phyloP scores from a whole-genome alignment of 148 eudicot genomes.

The Diospyros lotus region DNA sequence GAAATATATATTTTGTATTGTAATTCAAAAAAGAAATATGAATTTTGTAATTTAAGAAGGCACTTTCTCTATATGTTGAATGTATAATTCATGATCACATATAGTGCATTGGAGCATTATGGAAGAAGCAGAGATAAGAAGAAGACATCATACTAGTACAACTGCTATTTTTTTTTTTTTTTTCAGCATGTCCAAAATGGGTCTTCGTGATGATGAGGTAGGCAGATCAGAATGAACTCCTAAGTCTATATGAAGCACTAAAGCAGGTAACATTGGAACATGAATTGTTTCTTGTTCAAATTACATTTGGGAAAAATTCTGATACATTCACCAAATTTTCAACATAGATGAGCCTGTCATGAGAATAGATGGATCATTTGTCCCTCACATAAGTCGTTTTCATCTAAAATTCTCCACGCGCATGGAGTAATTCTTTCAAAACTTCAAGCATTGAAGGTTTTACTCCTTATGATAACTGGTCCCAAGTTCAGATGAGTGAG shows the following conservation, averaged over 20 bases:
- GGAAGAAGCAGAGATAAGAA: neutral
- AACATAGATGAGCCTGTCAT: neutral
- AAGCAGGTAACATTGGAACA: neutral
- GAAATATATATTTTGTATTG: no score
- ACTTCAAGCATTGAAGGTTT: no score
- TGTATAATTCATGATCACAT: neutral
- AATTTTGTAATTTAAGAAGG: neutral
- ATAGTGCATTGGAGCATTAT: neutral
- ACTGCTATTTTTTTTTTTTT: neutral
- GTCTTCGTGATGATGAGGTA: conserved; percentile 5
- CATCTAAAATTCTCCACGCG: no score
- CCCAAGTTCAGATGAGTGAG: no score
- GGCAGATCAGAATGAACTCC: neutral
- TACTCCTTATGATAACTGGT: no score
- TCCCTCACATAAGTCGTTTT: neutral
- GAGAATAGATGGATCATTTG: neutral
- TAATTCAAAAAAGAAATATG: neutral
- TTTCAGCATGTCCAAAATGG: neutral
- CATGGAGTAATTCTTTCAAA: no score
- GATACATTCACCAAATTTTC: neutral
- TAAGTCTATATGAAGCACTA: neutral
- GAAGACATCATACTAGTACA: no score
- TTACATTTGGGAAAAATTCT: neutral
- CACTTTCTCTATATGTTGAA: neutral
- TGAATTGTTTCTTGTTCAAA: no score